A percentile compares a stretch with the other conserved stretches of the same genome.
phyloP scores from a whole-genome alignment of 2,329 filamentous ascomycete species.

The Ceratocystiopsis sp. region DNA sequence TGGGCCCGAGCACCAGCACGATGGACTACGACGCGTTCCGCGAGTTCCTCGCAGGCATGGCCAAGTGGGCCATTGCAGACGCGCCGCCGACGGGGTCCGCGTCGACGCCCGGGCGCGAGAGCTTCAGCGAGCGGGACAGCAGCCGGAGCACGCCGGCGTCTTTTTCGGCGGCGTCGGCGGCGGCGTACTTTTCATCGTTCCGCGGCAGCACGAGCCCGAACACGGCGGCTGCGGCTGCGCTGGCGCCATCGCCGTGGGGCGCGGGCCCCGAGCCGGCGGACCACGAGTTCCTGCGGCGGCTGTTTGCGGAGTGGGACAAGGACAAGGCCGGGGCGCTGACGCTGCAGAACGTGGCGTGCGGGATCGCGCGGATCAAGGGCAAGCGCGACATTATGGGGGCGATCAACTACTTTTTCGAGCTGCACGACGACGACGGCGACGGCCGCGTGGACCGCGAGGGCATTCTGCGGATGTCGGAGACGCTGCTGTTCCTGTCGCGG shows the following conservation, averaged over 20 bases:
- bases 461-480: constrained; percentile 86
- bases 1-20: constrained; percentile 74
- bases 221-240: constrained; percentile 11
- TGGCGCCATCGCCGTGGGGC: constrained; percentile 34
- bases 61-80: constrained; percentile 87
- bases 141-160: constrained; percentile 30
- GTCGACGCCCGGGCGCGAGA: constrained; percentile 28
- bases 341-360: constrained; percentile 81
- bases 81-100: constrained; percentile 42
- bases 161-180: constrained; percentile 20
- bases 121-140: constrained; percentile 30
- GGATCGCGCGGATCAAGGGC: constrained; percentile 80
- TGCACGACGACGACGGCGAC: constrained; percentile 86
- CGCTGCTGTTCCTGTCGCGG: constrained; percentile 77
- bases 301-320: constrained; percentile 80
- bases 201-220: constrained; percentile 31
- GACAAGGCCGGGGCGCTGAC: constrained; percentile 63
- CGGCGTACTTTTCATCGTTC: constrained; percentile 41
- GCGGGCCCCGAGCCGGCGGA: constrained; percentile 56
- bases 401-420: constrained; percentile 93
- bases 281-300: constrained; percentile 79
- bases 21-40: constrained; percentile 98
- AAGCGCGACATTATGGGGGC: constrained; percentile 93
- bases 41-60: constrained; percentile 77
- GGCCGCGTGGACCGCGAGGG: constrained; percentile 89